phyloP scores from a whole-genome alignment of 2,329 filamentous ascomycete genomes.

The Botrytis byssoidea region DNA sequence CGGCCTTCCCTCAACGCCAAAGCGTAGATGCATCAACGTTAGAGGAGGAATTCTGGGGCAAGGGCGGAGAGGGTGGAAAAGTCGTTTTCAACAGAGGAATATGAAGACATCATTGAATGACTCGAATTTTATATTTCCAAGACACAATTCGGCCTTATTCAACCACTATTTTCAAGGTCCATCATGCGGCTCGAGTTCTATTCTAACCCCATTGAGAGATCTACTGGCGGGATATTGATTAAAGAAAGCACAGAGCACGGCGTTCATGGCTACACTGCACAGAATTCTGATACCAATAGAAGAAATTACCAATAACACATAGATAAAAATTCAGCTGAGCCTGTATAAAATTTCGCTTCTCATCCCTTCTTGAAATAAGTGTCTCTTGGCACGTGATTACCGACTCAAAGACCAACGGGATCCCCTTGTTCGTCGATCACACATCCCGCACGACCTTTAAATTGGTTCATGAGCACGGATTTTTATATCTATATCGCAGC shows the following conservation, averaged over 20 bases:
- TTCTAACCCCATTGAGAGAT: neutral
- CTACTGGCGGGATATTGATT: neutral
- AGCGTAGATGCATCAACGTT: constrained; percentile 71
- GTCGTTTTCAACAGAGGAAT: constrained; percentile 98
- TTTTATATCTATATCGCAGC: constrained; percentile 2
- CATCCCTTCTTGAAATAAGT: neutral
- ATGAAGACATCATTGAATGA: constrained; percentile 42
- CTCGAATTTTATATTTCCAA: neutral
- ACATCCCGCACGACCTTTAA: neutral
- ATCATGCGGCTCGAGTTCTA: constrained; percentile 13
- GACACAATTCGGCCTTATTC: constrained; percentile 4
- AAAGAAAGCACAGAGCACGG: neutral
- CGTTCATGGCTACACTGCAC: neutral
- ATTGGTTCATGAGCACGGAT: neutral
- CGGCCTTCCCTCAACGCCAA: constrained; percentile 89
- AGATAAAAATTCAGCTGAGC: neutral
- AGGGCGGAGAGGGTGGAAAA: constrained; percentile 73
- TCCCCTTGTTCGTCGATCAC: constrained; percentile 1
- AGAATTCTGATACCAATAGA: neutral
- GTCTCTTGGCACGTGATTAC: neutral
- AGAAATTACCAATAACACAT: neutral
- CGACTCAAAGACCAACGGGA: neutral
- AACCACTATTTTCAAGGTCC: neutral
- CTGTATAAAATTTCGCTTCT: neutral
- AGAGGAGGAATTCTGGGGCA: constrained; percentile 82